Evolutionary conservation across 352 stramenopile species (phyloP).

Genomic region (Phytophthora chlamydospora): DNA sequence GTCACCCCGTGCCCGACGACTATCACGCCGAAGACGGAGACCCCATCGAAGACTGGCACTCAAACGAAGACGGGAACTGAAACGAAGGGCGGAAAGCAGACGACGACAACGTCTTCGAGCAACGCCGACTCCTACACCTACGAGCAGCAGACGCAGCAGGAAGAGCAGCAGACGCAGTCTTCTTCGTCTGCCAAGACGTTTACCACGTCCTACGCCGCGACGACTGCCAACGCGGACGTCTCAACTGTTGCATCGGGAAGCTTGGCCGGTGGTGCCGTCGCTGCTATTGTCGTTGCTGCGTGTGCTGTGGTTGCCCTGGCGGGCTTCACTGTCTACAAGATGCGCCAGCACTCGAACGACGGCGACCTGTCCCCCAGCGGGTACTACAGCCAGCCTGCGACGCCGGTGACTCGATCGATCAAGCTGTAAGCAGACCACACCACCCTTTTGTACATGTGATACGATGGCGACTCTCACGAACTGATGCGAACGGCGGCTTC

Average conservation of each 20-base stretch:
- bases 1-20: constrained; percentile 12
- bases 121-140: constrained; percentile 4
- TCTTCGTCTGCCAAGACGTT: constrained; percentile 31
- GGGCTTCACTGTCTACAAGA: constrained; percentile 46
- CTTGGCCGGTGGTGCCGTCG: neutral
- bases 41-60: neutral
- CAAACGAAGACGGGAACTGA: neutral
- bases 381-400: constrained; percentile 35
- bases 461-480: constrained; percentile 19
- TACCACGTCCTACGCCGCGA: constrained; percentile 23
- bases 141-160: constrained; percentile 24
- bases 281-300: constrained; percentile 24
- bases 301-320: constrained; percentile 42
- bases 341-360: constrained; percentile 30
- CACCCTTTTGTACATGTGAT: constrained; percentile 36
- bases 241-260: neutral
- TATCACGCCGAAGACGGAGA: constrained; percentile 16
- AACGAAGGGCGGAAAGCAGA: constrained; percentile 1
- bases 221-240: constrained; percentile 9
- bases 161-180: constrained; percentile 3
- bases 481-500: constrained; percentile 5
- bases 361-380: constrained; percentile 28
- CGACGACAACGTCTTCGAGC: constrained; percentile 19
- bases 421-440: constrained; percentile 28
- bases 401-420: constrained; percentile 22